Conservation (phyloP, 441 rosid species). For the Francoa sonchifolia region DNA sequence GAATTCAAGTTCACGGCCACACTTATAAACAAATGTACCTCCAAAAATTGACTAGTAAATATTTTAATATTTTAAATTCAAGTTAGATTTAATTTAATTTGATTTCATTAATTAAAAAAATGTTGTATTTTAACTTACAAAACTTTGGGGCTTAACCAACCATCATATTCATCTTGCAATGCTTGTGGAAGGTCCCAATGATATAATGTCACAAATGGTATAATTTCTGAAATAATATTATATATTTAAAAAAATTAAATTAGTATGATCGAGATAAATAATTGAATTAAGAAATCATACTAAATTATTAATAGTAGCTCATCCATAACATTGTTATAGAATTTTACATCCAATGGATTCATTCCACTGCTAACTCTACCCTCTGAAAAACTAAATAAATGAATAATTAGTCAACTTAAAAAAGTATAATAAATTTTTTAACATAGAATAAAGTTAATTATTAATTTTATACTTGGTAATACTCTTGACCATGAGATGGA, state of each 20-base stretch:
- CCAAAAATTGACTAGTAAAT: too few species aligned
- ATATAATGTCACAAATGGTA: constrained; percentile 34
- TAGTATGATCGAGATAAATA: not conserved
- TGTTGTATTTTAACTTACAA: constrained; percentile 17
- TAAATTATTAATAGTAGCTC: constrained; percentile 31
- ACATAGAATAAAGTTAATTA: constrained; percentile 8
- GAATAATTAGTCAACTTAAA: not conserved
- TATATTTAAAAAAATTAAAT: not conserved
- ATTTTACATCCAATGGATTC: constrained; percentile 34
- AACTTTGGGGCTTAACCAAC: constrained; percentile 24
- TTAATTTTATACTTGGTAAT: constrained; percentile 43
- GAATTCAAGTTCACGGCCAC: too few species aligned
- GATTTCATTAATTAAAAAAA: not conserved
- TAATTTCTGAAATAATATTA: constrained; percentile 18
- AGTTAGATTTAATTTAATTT: too few species aligned
- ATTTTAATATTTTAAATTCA: too few species aligned
- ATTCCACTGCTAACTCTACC: constrained; percentile 45
- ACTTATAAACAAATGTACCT: too few species aligned
- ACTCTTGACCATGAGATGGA: constrained; percentile 77
- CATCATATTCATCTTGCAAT: constrained; percentile 44
- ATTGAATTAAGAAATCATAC: constrained; percentile 14
- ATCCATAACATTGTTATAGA: constrained; percentile 56
- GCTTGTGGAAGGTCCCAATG: constrained; percentile 65
- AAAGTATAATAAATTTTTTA: not conserved
- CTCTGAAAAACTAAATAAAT: constrained; percentile 11